A percentile compares a stretch with the other conserved stretches of the same genome.
Conservation (phyloP, 2,329 filamentous ascomycete genomes). For the Seiridium unicorne region DNA sequence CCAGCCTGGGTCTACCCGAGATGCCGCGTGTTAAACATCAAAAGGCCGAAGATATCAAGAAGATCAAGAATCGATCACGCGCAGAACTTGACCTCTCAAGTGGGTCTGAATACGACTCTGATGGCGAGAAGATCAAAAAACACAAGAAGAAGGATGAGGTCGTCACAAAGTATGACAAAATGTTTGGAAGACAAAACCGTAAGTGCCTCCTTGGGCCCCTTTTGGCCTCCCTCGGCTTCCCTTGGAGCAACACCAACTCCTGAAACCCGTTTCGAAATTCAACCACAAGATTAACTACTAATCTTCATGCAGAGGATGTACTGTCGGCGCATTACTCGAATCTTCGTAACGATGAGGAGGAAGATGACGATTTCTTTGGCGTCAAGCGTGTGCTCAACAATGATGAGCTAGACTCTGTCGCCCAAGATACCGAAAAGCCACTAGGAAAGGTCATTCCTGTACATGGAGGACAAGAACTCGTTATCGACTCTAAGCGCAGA, state of each 20-base stretch:
- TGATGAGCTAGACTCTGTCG: constrained; percentile 57
- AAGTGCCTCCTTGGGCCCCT: too few relatives aligned
- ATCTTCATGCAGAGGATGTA: constrained; percentile 61
- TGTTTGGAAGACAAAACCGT: constrained; percentile 93
- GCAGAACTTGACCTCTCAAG: constrained; percentile 54
- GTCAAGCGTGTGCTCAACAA: constrained; percentile 85
- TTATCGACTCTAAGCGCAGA: constrained; percentile 91
- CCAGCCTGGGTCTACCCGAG: constrained; percentile 84
- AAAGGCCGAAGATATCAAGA: constrained; percentile 85
- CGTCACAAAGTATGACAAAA: constrained; percentile 92
- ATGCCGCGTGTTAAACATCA: constrained; percentile 91
- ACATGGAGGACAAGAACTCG: constrained; percentile 67
- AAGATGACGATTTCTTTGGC: constrained; percentile 79
- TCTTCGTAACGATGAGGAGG: constrained; percentile 64
- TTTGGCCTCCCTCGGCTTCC: too few relatives aligned
- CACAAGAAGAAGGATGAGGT: constrained; percentile 69
- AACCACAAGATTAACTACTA: too few relatives aligned
- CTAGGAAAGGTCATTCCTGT: constrained; percentile 61
- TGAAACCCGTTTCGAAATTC: too few relatives aligned
- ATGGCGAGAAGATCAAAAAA: constrained; percentile 50
- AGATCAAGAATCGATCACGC: constrained; percentile 81
- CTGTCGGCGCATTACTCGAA: constrained; percentile 92
- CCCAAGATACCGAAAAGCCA: constrained; percentile 40
- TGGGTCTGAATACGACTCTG: constrained; percentile 56
- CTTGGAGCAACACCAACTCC: too few relatives aligned